phyloP scores from a whole-genome alignment of 164 flowering plant genomes.

The Magnolia kwangsiensis region DNA sequence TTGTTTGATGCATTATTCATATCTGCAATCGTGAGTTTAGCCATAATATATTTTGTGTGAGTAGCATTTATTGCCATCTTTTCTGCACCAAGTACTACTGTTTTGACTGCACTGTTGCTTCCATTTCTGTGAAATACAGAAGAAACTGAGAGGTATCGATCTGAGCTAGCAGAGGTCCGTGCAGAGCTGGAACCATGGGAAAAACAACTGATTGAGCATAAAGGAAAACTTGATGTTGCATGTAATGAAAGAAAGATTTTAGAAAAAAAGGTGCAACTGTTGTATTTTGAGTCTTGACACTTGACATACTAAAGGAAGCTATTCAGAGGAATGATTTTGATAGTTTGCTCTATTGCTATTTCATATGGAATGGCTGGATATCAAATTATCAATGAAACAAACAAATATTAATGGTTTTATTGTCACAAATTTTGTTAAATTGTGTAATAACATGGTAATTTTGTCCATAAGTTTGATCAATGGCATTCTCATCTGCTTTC shows the following conservation, averaged over 20 bases:
- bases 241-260: constrained; percentile 66
- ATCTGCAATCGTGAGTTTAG: neutral
- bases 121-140: constrained; percentile 33
- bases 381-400: neutral
- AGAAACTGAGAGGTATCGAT: constrained; percentile 75
- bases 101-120: neutral
- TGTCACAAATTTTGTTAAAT: neutral
- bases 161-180: constrained; percentile 74
- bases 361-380: neutral
- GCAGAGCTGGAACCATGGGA: constrained; percentile 95
- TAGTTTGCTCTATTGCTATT: neutral
- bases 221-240: constrained; percentile 89
- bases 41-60: neutral
- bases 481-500: constrained; percentile 20
- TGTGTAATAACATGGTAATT: neutral
- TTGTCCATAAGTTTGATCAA: neutral
- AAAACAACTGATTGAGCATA: constrained; percentile 70
- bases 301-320: neutral
- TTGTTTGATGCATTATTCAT: neutral
- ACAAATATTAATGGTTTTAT: neutral
- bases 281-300: neutral
- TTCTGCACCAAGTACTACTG: neutral
- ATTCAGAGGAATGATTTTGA: neutral
- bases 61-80: neutral
- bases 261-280: constrained; percentile 61